Base-by-base conservation (phyloP, 2,329 filamentous ascomycete genomes). In the Penicillium glabrum region DNA sequence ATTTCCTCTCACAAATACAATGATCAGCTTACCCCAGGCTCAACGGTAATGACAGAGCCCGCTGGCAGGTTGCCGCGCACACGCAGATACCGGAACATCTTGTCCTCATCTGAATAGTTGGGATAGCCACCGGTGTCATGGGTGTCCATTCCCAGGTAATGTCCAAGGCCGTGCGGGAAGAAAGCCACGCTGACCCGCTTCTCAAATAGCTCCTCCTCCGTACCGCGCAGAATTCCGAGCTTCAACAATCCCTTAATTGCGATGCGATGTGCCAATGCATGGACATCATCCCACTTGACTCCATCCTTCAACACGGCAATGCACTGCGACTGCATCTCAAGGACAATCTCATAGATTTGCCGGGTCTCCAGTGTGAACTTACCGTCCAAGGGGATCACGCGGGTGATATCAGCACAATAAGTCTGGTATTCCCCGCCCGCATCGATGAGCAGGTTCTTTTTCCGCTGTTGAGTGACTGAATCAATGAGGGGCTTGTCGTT, bases 81-180 rank as follows among this genome's bases (percentile, higher is more conserved):
- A 45, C 95, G 83, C 58, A 99, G 79, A 70, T 97, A 98, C 52
- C 86, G 83, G 77, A 97, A 98, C 82, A 97, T 86, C 35, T 84
- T 80, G 72, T 99, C 93, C 58, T 83, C 79, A 70, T 99, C 95
- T 9, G 80, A 80, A 67, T 90, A 91, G 74, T 93, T 89, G 35
- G 89, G 81, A 71, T 91, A 87, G 23, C 90, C 90, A 59, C 89
- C 89, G 0, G 87, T 89, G 69, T 97, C 93, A 72, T 97, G 93
- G 2, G 92, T 96, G 72, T 97, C 93, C 83, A 97, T 88, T 60
- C 93, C 93, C 10, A 97, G 80, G 72, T 96, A 93, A 75, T 97
- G 93, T 0, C 93, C 93, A 1, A 97, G 79, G 0, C 93, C 93
- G 72, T 97, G 93, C 1, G 93, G 93, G 69, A 96, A 90, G 79